phyloP scores from a whole-genome alignment of 2,329 filamentous ascomycete species.

The Pseudogymnoascus sp. region DNA sequence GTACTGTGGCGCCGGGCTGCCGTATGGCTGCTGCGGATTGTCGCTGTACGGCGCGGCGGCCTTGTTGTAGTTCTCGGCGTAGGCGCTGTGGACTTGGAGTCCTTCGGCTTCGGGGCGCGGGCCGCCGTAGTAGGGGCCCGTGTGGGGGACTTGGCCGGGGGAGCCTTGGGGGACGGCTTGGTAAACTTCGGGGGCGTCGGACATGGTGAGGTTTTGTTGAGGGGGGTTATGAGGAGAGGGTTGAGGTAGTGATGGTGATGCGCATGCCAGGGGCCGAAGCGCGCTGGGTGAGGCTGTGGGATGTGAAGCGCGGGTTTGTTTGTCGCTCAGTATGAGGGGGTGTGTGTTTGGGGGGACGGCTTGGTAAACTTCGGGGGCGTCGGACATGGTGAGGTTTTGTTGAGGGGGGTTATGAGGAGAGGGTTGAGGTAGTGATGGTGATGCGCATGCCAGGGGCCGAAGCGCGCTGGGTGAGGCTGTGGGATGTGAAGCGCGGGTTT shows the following conservation, averaged over 20 bases:
- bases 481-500: background rate
- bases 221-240: background rate
- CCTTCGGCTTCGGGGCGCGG: background rate
- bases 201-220: background rate
- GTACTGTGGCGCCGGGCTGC: background rate
- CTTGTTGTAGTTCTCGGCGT: background rate
- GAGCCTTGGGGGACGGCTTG: background rate
- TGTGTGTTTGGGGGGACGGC: background rate
- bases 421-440: background rate
- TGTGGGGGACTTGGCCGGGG: background rate
- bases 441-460: background rate
- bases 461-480: background rate
- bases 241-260: background rate
- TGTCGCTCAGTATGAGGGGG: background rate
- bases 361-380: background rate
- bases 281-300: background rate
- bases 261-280: background rate
- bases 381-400: background rate
- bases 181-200: constrained; percentile 6
- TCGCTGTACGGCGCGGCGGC: background rate
- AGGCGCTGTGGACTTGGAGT: background rate
- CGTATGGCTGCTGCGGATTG: background rate
- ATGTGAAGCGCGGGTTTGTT: background rate
- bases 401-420: background rate
- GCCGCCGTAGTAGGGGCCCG: background rate